A percentile compares a stretch with the other conserved stretches of the same genome.
Evolutionary conservation across 306 rosid genomes (phyloP).

Genomic region (Casuarina glauca): DNA sequence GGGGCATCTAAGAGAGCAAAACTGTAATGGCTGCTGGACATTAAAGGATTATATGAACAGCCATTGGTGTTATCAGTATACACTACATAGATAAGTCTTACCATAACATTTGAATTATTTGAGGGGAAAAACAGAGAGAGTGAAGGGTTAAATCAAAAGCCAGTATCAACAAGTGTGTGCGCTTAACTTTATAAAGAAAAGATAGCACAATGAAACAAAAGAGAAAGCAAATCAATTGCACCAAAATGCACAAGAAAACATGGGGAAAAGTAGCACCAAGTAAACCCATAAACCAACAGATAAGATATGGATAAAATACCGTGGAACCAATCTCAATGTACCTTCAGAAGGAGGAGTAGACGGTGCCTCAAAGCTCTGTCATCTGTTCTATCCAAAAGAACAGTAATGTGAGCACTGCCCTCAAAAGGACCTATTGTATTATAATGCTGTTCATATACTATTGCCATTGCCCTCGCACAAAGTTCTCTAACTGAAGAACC

Average conservation of each 20-base stretch:
- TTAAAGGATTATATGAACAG: neutral
- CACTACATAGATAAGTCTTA: neutral
- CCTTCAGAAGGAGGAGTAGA: constrained; percentile 96
- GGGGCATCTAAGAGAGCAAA: neutral
- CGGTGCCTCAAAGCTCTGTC: constrained; percentile 99
- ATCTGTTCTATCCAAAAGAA: constrained; percentile 96
- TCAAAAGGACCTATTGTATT: constrained; percentile 84
- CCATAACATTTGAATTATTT: neutral
- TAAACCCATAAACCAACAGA: neutral
- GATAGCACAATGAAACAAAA: constrained; percentile 2
- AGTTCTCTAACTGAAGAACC: constrained; percentile 97
- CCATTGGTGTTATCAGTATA: neutral
- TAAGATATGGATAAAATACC: neutral
- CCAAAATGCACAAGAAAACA: neutral
- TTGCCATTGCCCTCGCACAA: constrained; percentile 98
- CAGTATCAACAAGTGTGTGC: neutral
- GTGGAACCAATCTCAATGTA: constrained; percentile 25
- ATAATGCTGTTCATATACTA: constrained; percentile 93
- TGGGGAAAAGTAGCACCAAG: neutral
- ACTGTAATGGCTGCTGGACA: neutral
- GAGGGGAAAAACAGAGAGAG: too few species aligned
- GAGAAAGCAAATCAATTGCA: neutral
- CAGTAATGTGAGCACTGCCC: constrained; percentile 93
- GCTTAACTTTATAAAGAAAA: neutral
- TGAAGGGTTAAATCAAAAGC: neutral